Evolutionary conservation across 208 protist genomes (phyloP), one percentile per base, ranked within the genome.

Genomic region (Leishmania turanica): DNA sequence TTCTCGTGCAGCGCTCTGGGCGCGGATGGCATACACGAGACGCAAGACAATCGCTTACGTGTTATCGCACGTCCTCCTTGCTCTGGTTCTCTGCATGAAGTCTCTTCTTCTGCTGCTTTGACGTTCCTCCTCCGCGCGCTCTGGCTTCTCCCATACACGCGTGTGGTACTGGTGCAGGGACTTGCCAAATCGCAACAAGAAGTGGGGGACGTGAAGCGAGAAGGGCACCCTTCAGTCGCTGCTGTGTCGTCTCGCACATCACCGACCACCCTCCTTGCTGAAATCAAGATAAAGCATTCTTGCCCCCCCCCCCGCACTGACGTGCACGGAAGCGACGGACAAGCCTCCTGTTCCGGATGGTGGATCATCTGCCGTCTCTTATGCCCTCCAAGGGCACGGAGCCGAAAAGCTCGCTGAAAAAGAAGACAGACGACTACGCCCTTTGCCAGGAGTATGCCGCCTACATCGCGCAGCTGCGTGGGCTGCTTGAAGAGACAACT

Each of bases 401-500:
- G 31, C 3, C 58, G 5, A 51, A 42, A 34, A 7, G 21, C 24
- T 34, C 71, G 3, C 37, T 21, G 6, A 69, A 71, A 19, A 64
- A 64, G 21, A 53, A 75, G 47, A 21, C 58, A 24, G 78, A 85
- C 68, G 77, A 87, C 79, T 77, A 82, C 34, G 78, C 73, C 9
- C 78, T 86, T 8, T 86, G 82, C 53, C 82, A 86, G 40, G 74
- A 86, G 66, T 95, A 92, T 62, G 79, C 79, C 51, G 79, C 76
- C 15, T 92, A 93, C 74, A 87, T 88, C 0, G 85, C 84, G 4
- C 92, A 97, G 82, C 81, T 97, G 47, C 83, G 89, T 42, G 87
- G 85, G 19, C 81, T 96, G 31, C 72, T 97, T 42, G 81, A 88
- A 9, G 88, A 89, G 24, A 93, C 92, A 0, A 90, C 88, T n/a